These are phyloP conservation scores for Begonia fuchsioides DNA, from an alignment of 306 rosid species.

Conservation along the genomic window DNA sequence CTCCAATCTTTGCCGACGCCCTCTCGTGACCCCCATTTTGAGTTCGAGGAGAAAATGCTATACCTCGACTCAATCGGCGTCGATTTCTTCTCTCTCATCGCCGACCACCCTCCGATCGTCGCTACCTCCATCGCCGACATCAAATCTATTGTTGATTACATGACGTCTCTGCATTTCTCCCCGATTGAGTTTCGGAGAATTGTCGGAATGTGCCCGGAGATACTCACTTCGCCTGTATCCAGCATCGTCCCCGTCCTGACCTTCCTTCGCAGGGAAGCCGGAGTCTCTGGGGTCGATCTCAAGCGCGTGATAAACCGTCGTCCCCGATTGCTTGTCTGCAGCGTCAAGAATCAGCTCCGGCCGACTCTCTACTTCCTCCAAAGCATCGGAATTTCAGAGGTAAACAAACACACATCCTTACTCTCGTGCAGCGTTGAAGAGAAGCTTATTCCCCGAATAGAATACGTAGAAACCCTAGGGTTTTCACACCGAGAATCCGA, in stretches of 20 bases:
- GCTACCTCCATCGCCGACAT: conserved; percentile 36
- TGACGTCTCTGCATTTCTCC: conserved; percentile 36
- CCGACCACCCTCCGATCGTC: conserved; percentile 37
- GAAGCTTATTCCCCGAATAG: conserved; percentile 54
- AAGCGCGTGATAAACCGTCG: conserved; percentile 53
- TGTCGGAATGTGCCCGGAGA: conserved; percentile 63
- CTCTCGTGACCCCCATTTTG: conserved; percentile 3
- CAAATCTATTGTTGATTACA: conserved; percentile 40
- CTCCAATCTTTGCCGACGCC: not conserved
- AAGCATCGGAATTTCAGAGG: conserved; percentile 59
- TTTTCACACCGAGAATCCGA: conserved; percentile 38
- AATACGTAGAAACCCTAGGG: conserved; percentile 58
- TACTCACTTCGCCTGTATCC: conserved; percentile 35
- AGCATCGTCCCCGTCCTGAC: conserved; percentile 48
- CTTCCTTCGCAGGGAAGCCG: conserved; percentile 49
- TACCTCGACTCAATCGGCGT: conserved; percentile 67
- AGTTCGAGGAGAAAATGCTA: conserved; percentile 46
- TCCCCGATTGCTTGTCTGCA: conserved; percentile 63
- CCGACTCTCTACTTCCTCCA: conserved; percentile 88
- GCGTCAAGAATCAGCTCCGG: conserved; percentile 52
- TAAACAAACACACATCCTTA: conserved; percentile 45
- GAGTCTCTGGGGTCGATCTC: conserved; percentile 33
- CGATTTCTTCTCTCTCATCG: conserved; percentile 46
- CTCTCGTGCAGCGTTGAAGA: conserved; percentile 65
- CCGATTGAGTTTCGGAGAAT: conserved; percentile 37